Evolutionary conservation across 192 early-diverging fungal species (phyloP).

Genomic region (Funneliformis mosseae): DNA sequence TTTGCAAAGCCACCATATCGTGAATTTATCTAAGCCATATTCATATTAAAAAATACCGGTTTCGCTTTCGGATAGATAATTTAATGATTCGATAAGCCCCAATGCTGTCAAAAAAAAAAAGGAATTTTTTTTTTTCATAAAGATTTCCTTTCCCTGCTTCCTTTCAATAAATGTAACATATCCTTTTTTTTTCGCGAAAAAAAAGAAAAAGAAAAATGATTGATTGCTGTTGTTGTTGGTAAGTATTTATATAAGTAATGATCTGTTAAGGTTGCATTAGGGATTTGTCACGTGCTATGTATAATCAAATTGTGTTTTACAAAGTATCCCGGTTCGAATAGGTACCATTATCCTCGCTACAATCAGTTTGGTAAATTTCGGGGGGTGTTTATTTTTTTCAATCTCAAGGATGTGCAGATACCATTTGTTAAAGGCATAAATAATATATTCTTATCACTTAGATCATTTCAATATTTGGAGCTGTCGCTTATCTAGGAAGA

Average conservation of each 20-base stretch:
- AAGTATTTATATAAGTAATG: no score
- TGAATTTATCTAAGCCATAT: no score
- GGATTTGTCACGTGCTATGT: not conserved
- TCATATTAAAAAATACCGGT: no score
- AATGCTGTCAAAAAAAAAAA: no score
- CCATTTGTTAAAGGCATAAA: not conserved
- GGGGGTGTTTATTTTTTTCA: not conserved
- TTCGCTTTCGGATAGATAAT: no score
- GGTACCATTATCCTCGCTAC: not conserved
- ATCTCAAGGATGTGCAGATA: not conserved
- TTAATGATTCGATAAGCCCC: no score
- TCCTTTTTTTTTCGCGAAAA: not conserved
- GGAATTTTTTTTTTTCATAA: no score
- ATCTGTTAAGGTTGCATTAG: not conserved
- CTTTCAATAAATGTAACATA: no score
- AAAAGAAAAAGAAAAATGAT: constrained; percentile 6
- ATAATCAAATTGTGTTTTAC: not conserved
- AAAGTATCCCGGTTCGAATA: not conserved
- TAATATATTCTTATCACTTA: not conserved
- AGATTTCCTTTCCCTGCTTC: no score
- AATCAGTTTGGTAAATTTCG: not conserved
- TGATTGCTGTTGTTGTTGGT: constrained; percentile 3
- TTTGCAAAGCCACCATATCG: no score
- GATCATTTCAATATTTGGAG: not conserved
- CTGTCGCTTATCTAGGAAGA: not conserved